Evolutionary conservation across 225 moss, liverwort and hornwort genomes (phyloP).

Genomic region (Climacium dendroides): DNA sequence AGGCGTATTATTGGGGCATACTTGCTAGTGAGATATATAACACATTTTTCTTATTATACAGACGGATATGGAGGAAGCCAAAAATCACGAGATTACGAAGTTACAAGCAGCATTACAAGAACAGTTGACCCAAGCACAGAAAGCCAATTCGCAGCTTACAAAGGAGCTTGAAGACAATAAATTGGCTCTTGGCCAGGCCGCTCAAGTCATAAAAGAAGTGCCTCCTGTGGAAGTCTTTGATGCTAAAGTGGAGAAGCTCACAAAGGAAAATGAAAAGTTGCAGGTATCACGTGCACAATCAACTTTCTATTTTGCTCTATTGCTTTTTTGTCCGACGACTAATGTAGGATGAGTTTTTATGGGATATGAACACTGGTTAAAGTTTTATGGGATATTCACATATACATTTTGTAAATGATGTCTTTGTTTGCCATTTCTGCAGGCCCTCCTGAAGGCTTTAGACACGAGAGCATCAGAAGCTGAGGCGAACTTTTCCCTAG

Average conservation of each 20-base stretch:
- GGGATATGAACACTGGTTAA: not conserved
- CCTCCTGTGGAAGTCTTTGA: constrained; percentile 80
- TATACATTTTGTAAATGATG: not conserved
- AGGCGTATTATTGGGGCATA: not conserved
- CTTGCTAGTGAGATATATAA: not conserved
- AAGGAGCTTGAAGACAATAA: constrained; percentile 71
- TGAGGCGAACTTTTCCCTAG: constrained; percentile 44
- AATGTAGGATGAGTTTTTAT: not conserved
- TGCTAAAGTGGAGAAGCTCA: constrained; percentile 83
- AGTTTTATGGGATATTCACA: not conserved
- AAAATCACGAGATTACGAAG: constrained; percentile 66
- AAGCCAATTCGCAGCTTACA: constrained; percentile 51
- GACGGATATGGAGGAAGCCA: constrained; percentile 91
- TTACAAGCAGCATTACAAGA: constrained; percentile 72
- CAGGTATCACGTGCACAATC: constrained; percentile 46
- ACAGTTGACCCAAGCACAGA: constrained; percentile 48
- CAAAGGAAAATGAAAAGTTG: constrained; percentile 54
- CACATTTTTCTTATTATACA: not conserved
- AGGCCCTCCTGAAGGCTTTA: constrained; percentile 46
- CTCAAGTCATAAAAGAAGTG: constrained; percentile 70
- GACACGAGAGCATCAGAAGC: constrained; percentile 55
- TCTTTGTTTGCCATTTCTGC: not conserved
- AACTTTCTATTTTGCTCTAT: not conserved
- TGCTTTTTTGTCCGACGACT: not conserved
- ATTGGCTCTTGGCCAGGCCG: constrained; percentile 74